Evolutionary conservation across 306 rosid species (phyloP).

Genomic region (Sicyos baderoa): DNA sequence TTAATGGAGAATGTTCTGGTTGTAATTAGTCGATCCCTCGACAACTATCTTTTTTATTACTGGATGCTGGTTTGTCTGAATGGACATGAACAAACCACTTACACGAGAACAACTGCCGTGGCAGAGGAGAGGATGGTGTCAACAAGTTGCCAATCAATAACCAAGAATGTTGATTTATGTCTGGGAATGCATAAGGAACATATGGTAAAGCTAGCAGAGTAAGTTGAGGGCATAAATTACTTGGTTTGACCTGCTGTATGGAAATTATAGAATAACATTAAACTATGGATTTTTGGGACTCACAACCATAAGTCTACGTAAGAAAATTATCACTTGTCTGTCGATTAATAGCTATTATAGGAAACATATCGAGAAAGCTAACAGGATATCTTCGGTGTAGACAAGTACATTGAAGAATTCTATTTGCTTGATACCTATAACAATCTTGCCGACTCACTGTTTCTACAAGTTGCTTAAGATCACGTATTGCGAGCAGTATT

Average conservation of each 20-base stretch:
- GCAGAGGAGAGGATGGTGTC: neutral
- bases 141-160: neutral
- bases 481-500: neutral
- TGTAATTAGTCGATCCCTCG: neutral
- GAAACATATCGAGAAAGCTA: neutral
- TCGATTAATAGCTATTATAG: neutral
- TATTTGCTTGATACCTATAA: neutral
- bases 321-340: neutral
- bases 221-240: neutral
- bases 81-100: neutral
- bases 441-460: constrained; percentile 1
- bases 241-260: neutral
- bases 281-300: constrained; percentile 1
- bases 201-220: neutral
- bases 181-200: neutral
- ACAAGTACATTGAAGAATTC: neutral
- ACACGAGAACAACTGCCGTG: neutral
- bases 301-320: neutral
- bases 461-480: neutral
- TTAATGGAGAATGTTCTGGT: neutral
- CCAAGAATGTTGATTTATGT: neutral
- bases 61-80: neutral
- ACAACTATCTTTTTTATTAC: neutral
- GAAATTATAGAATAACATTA: neutral
- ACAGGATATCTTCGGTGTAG: neutral